Percentiles rank a stretch among this genome's conserved stretches.
phyloP scores from a whole-genome alignment of 139 green algal genomes.

The Chlorella vulgaris region DNA sequence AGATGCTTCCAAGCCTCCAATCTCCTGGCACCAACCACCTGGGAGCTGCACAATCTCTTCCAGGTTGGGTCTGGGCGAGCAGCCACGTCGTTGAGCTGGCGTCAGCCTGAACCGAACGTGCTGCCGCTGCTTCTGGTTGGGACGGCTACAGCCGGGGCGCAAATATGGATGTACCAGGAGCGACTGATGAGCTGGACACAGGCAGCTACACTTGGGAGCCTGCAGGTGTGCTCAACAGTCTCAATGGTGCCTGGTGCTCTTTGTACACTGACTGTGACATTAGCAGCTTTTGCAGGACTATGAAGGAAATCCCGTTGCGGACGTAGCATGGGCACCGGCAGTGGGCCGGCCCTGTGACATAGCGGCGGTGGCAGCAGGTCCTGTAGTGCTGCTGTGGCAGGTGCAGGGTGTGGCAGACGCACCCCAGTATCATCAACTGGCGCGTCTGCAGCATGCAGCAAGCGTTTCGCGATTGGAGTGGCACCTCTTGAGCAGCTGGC shows the following conservation, averaged over 20 bases:
- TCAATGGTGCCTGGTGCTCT: not conserved
- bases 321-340: constrained; percentile 40
- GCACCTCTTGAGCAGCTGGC: constrained; percentile 52
- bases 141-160: not conserved
- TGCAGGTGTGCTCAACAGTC: not conserved
- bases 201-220: not conserved
- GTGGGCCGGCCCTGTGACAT: constrained; percentile 39
- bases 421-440: constrained; percentile 28
- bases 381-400: constrained; percentile 29
- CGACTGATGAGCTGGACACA: constrained; percentile 36
- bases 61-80: not conserved
- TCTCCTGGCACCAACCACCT: not conserved
- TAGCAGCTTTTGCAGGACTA: constrained; percentile 21
- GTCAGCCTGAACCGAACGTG: not conserved
- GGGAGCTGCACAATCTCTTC: constrained; percentile 44
- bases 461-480: constrained; percentile 45
- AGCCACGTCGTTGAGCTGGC: constrained; percentile 19
- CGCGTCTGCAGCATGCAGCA: constrained; percentile 30
- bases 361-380: constrained; percentile 32
- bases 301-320: not conserved
- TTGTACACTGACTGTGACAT: not conserved
- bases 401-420: constrained; percentile 31
- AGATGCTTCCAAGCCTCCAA: constrained; percentile 25
- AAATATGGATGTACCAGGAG: constrained; percentile 37
- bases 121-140: constrained; percentile 38